Conservation (phyloP, 208 protist species). For the Acanthamoeba lenticulata region DNA sequence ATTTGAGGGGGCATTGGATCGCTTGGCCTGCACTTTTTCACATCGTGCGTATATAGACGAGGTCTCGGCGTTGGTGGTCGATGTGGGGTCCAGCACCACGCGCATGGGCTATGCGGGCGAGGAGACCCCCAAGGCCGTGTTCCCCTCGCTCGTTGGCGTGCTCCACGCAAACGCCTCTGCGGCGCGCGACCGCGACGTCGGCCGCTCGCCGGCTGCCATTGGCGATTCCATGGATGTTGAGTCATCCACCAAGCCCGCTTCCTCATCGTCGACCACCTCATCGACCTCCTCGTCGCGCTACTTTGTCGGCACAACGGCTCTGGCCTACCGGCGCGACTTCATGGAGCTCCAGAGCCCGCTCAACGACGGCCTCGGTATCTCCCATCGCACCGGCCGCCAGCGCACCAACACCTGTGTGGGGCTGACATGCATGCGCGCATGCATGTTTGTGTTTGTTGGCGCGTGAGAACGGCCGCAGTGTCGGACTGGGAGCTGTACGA, state of each 20-base stretch:
- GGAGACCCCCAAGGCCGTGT: constrained; percentile 76
- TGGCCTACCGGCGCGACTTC: constrained; percentile 68
- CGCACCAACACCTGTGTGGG: background rate
- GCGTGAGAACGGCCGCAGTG: constrained; percentile 34
- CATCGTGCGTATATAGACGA: background rate
- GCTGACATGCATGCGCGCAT: too few species aligned
- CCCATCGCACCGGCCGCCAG: background rate
- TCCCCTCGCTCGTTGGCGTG: constrained; percentile 15
- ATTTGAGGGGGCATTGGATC: too few species aligned
- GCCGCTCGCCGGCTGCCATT: constrained; percentile 27
- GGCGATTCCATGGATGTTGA: constrained; percentile 49
- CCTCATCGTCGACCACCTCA: background rate
- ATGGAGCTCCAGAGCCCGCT: constrained; percentile 75
- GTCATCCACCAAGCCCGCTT: background rate
- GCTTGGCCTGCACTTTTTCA: too few species aligned
- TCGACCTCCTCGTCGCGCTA: constrained; percentile 44
- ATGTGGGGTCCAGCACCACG: constrained; percentile 71
- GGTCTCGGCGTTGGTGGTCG: constrained; percentile 68
- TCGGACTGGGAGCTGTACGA: constrained; percentile 82
- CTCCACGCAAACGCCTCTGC: background rate
- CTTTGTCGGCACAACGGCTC: constrained; percentile 71
- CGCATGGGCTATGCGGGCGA: constrained; percentile 78
- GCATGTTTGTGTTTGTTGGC: background rate
- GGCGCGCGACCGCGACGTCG: background rate
- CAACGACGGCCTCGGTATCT: constrained; percentile 70